These are phyloP conservation scores for Aspergillus alliaceus DNA, from an alignment of 2,329 filamentous ascomycete species.

Conservation along the genomic window DNA sequence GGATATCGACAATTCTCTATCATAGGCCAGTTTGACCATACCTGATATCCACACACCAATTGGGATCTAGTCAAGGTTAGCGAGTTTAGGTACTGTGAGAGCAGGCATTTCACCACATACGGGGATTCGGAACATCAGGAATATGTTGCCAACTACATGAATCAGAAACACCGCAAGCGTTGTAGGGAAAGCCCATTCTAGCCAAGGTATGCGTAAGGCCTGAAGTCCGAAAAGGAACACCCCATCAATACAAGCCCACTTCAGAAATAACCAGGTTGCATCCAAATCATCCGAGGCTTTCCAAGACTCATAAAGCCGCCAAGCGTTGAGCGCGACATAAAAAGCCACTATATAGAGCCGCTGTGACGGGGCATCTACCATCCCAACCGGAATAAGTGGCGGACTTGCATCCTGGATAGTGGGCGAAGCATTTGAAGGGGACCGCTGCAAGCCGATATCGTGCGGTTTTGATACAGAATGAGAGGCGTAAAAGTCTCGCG, in stretches of 20 bases:
- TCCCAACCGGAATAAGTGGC: constrained; percentile 75
- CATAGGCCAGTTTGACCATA: constrained; percentile 79
- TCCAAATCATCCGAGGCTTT: constrained; percentile 77
- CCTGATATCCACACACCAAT: constrained; percentile 71
- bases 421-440: constrained; percentile 23
- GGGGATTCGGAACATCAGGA: constrained; percentile 90
- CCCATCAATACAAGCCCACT: constrained; percentile 88
- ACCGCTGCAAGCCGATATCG: constrained; percentile 24
- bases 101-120: constrained; percentile 47
- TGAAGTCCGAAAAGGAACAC: constrained; percentile 85
- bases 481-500: constrained; percentile 30
- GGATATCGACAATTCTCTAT: constrained; percentile 90
- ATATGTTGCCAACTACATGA: constrained; percentile 73
- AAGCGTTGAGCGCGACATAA: constrained; percentile 73
- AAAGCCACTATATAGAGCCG: constrained; percentile 81
- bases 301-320: constrained; percentile 85
- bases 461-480: constrained; percentile 25
- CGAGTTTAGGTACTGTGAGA: background rate
- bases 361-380: constrained; percentile 89
- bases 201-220: constrained; percentile 88
- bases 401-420: constrained; percentile 23
- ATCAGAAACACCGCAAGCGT: constrained; percentile 69
- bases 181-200: constrained; percentile 80
- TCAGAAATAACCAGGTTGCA: constrained; percentile 87
- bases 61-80: constrained; percentile 58